Percentiles rank a stretch among this genome's conserved stretches.
phyloP scores from a whole-genome alignment of 371 early-diverging fungal genomes.

The Syncephalastrum sp. region DNA sequence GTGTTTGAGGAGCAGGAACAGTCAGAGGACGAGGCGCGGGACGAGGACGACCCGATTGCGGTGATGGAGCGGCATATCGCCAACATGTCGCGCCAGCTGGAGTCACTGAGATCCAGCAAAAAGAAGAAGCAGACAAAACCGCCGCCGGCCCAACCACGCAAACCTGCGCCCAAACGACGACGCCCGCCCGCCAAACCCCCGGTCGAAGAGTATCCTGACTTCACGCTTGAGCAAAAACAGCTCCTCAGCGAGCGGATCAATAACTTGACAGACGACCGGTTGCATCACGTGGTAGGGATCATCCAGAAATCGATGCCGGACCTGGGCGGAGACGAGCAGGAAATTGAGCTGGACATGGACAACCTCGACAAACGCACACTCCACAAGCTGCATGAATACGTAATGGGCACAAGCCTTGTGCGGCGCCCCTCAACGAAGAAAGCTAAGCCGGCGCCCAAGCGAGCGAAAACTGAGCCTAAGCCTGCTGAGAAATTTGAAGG shows the following conservation, averaged over 20 bases:
- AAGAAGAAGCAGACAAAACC: conserved; percentile 44
- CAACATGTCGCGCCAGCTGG: conserved; percentile 33
- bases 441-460: conserved; percentile 10
- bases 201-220: conserved; percentile 49
- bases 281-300: conserved; percentile 80
- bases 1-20: conserved; percentile 15
- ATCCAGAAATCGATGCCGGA: conserved; percentile 86
- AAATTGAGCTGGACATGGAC: conserved; percentile 96
- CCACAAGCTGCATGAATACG: conserved; percentile 84
- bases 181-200: conserved; percentile 25
- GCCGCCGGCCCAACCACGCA: conserved; percentile 4
- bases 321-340: conserved; percentile 77
- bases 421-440: conserved; percentile 5
- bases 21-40: conserved; percentile 11
- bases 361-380: conserved; percentile 82
- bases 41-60: conserved; percentile 20
- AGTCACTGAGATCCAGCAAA: conserved; percentile 62
- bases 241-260: conserved; percentile 86
- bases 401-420: conserved; percentile 55
- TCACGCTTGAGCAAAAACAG: conserved; percentile 89
- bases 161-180: conserved; percentile 4
- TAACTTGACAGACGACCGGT: conserved; percentile 71
- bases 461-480: conserved; percentile 17
- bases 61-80: conserved; percentile 28
- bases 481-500: conserved; percentile 13